Percentiles rank a stretch among this genome's conserved stretches.
Evolutionary conservation across 768 basidiomycete genomes (phyloP).

Genomic region (Daedaleopsis nitida): DNA sequence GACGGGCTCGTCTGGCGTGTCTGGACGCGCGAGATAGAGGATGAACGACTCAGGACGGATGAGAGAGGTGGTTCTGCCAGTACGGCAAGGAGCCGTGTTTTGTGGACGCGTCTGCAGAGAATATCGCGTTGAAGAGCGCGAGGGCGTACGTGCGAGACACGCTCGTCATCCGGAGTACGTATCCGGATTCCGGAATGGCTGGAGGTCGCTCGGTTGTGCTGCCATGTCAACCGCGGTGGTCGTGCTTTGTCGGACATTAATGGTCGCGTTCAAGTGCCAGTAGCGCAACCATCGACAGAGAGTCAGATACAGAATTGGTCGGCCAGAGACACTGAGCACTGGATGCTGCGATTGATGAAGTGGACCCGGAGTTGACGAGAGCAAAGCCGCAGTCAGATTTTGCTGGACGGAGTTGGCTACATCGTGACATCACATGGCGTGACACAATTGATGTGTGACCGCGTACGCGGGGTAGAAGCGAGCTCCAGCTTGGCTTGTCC

Average conservation of each 20-base stretch:
- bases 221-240: neutral
- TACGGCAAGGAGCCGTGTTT: slow-evolving; percentile 24
- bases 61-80: slow-evolving; percentile 22
- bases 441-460: neutral
- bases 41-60: slow-evolving; percentile 18
- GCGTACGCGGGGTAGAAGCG: neutral
- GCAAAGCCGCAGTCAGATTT: too few relatives aligned
- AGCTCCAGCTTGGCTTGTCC: neutral
- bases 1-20: slow-evolving; percentile 1
- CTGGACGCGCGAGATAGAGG: slow-evolving; percentile 18
- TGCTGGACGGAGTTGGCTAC: too few relatives aligned
- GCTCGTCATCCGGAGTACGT: neutral
- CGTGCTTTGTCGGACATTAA: too few relatives aligned
- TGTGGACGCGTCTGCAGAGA: slow-evolving; percentile 20
- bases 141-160: slow-evolving; percentile 14
- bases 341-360: too few relatives aligned
- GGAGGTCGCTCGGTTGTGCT: neutral
- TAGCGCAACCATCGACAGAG: too few relatives aligned
- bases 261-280: too few relatives aligned
- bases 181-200: neutral
- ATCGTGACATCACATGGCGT: neutral
- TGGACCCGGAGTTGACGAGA: too few relatives aligned
- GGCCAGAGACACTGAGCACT: too few relatives aligned
- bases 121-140: slow-evolving; percentile 26
- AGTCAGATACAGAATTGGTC: too few relatives aligned